A percentile compares a stretch with the other conserved stretches of the same genome.
These are phyloP conservation scores for Yamadazyma songkhlaensis DNA, from an alignment of 1,139 yeast genomes.

Conservation along the genomic window DNA sequence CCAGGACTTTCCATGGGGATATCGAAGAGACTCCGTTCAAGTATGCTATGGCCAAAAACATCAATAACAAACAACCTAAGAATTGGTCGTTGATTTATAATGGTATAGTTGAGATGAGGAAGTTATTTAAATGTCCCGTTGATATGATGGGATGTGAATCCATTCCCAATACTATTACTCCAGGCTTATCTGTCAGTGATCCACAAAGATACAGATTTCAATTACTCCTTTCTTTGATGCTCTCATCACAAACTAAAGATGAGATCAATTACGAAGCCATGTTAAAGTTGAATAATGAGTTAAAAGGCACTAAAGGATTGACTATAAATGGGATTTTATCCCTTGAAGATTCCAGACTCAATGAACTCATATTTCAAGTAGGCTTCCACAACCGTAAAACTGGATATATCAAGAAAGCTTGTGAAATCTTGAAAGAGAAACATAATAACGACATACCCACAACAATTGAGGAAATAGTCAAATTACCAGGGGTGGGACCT, in stretches of 20 bases:
- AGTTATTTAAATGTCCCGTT: slow-evolving; percentile 69
- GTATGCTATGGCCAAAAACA: slow-evolving; percentile 1
- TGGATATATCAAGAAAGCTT: slow-evolving; percentile 59
- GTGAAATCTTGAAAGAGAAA: slow-evolving; percentile 48
- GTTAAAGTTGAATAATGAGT: slow-evolving; percentile 53
- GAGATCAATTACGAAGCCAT: slow-evolving; percentile 79
- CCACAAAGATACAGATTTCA: slow-evolving; percentile 64
- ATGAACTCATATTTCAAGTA: slow-evolving; percentile 66
- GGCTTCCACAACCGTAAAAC: slow-evolving; percentile 89
- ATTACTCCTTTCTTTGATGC: slow-evolving; percentile 73
- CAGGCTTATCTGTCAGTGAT: slow-evolving; percentile 21
- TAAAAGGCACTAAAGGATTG: slow-evolving; percentile 32
- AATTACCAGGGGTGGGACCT: slow-evolving; percentile 92
- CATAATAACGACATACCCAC: slow-evolving; percentile 69
- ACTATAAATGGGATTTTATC: slow-evolving; percentile 34
- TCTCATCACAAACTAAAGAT: slow-evolving; percentile 91
- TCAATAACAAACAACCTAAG: slow-evolving; percentile 28
- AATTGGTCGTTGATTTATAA: slow-evolving; percentile 58
- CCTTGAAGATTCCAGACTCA: slow-evolving; percentile 57
- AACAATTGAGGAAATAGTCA: slow-evolving; percentile 60
- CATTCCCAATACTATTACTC: slow-evolving; percentile 52
- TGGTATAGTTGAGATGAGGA: slow-evolving; percentile 63
- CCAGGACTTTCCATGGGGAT: background rate
- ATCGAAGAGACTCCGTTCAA: background rate
- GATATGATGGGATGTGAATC: slow-evolving; percentile 84